Base-by-base conservation (phyloP, 2,329 filamentous ascomycete genomes). In the Talaromyces marneffei region DNA sequence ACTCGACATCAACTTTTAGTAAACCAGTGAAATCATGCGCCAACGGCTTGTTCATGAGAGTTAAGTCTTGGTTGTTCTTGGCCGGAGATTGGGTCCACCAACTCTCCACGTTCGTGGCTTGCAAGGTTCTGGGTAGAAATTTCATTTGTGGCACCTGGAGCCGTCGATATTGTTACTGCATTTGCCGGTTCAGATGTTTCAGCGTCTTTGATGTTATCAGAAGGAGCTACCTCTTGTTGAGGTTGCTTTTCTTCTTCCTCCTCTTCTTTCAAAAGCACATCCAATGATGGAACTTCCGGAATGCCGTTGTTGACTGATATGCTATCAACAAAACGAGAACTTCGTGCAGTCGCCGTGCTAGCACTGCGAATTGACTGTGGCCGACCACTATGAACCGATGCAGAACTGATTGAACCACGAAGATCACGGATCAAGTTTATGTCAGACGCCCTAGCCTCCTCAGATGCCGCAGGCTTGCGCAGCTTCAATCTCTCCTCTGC, bases 401-500 rank as follows among this genome's bases (percentile, higher is more conserved):
- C 68, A 20, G 69, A 72, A 39, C 62, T 57, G 8, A 70, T 63
- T 0, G 71, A 74, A 25, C 71, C 70, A 27, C 63, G 66, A 31
- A 69, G 63, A 35, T 69, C 67, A 29, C 69, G 69, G 20, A 68
- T 31, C 9, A 70, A 62, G 25, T 65, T 63, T n/a, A 70, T 67
- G 25, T 77, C 75, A 2, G 72, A 74, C 6, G 66, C 66, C 31
- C 70, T 69, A 1, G 72, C 70, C 46, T 77, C 76, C 33, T 79
- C 75, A 3, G 71, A 68, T 27, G 73, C 72, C 3, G 72, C 73
- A 25, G 75, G 74, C 68, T 78, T 89, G 59, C 87, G 83, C 54
- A 87, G 79, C 61, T 86, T 84, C 44, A 91, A 77, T 39, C 87
- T 85, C 69, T 92, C 89, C 63, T 93, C 90, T 0, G 86, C 82